Conservation (phyloP, 345 rosid genomes). For the Anastatica hierochuntica region DNA sequence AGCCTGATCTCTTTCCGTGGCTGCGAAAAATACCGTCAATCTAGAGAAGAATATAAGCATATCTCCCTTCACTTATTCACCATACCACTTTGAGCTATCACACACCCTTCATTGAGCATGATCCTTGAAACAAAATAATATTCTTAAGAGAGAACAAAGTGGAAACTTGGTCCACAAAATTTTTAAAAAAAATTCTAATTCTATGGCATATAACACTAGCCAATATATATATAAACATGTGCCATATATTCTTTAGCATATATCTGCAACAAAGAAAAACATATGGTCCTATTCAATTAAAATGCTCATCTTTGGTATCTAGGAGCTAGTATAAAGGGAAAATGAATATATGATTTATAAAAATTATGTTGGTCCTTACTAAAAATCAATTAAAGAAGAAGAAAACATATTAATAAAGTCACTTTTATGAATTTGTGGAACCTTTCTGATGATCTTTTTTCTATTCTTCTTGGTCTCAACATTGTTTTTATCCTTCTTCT, state of each 20-base stretch:
- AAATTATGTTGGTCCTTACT: neutral
- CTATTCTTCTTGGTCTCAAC: conserved; percentile 11
- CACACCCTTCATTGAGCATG: conserved; percentile 11
- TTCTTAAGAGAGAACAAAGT: neutral
- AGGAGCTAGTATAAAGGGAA: conserved; percentile 1
- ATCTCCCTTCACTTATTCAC: conserved; percentile 20
- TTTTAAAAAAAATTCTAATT: no score
- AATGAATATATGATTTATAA: neutral
- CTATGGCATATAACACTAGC: neutral
- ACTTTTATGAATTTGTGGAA: conserved; percentile 20
- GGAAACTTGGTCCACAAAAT: neutral
- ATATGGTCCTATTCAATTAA: conserved; percentile 8
- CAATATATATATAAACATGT: neutral
- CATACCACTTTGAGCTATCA: conserved; percentile 17
- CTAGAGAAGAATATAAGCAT: conserved; percentile 21
- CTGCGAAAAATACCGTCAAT: conserved; percentile 11
- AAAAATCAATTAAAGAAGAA: neutral
- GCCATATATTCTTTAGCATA: conserved; percentile 12
- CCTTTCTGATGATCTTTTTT: conserved; percentile 13
- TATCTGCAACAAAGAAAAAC: conserved; percentile 8
- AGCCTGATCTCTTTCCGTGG: conserved; percentile 8
- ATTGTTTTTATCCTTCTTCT: conserved; percentile 8
- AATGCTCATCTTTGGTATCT: conserved; percentile 17
- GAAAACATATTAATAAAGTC: neutral
- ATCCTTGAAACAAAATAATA: neutral